phyloP scores from a whole-genome alignment of 305 asterid species.

The Plantago coronopus region DNA sequence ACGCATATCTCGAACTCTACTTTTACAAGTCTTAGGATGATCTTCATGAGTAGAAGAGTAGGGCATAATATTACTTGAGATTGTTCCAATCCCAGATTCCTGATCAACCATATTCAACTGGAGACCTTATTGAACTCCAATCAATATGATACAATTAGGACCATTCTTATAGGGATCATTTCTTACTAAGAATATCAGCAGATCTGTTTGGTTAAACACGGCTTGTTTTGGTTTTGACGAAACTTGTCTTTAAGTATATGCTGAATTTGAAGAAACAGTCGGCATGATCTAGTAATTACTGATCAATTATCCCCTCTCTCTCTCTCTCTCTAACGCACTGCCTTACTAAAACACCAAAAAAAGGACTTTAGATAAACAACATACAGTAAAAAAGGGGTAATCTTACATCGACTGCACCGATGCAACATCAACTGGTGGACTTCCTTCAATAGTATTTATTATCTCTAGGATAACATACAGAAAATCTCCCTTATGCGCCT shows the following conservation, averaged over 20 bases:
- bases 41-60: background rate
- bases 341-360: background rate
- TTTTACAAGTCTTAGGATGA: background rate
- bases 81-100: too few relatives aligned
- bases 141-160: too few relatives aligned
- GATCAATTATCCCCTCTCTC: background rate
- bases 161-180: background rate
- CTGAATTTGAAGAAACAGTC: background rate
- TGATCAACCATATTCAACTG: too few relatives aligned
- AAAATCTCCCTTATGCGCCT: conserved; percentile 83
- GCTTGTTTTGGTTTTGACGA: background rate
- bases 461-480: conserved; percentile 74
- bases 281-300: background rate
- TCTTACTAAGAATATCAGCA: background rate
- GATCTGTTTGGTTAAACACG: too few relatives aligned
- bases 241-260: background rate
- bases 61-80: background rate
- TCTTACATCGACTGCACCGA: conserved; percentile 98
- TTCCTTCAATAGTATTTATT: conserved; percentile 88
- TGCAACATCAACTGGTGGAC: conserved; percentile 95
- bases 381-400: conserved; percentile 9
- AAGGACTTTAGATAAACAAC: background rate
- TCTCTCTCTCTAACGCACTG: background rate
- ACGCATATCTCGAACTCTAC: conserved; percentile 9
- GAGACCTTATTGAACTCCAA: too few relatives aligned